Percentiles rank a stretch among this genome's conserved stretches.
phyloP scores from a whole-genome alignment of 345 rosid genomes.

The Syzygium oleosum region DNA sequence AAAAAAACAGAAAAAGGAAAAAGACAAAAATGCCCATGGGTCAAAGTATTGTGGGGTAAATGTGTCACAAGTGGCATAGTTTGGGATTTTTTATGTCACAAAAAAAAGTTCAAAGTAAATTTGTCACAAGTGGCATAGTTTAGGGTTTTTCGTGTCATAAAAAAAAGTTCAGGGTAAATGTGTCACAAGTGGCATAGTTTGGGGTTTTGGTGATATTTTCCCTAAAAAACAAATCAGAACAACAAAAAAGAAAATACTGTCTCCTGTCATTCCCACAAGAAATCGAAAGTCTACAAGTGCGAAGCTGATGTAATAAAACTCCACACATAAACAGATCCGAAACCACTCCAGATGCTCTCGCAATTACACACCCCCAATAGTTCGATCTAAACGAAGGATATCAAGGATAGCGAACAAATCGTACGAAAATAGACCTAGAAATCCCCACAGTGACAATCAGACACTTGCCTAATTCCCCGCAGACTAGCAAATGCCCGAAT shows the following conservation, averaged over 20 bases:
- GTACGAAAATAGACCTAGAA: background rate
- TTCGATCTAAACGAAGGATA: background rate
- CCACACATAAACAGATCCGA: background rate
- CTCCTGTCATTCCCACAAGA: background rate
- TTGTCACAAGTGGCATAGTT: no score
- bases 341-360: background rate
- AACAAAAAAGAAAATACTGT: background rate
- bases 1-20: no score
- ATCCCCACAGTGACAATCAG: background rate
- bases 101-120: no score
- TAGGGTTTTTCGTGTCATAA: no score
- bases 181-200: no score
- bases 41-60: no score
- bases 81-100: no score
- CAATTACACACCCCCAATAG: background rate
- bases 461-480: background rate
- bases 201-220: no score
- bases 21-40: no score
- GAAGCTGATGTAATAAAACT: background rate
- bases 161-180: no score
- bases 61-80: no score
- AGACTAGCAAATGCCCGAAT: background rate
- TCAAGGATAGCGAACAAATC: background rate
- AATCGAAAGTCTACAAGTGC: background rate
- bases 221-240: background rate